Percentiles rank a stretch among this genome's conserved stretches.
Conservation (phyloP, 2,329 filamentous ascomycete genomes). For the Xylariaceae sp. region DNA sequence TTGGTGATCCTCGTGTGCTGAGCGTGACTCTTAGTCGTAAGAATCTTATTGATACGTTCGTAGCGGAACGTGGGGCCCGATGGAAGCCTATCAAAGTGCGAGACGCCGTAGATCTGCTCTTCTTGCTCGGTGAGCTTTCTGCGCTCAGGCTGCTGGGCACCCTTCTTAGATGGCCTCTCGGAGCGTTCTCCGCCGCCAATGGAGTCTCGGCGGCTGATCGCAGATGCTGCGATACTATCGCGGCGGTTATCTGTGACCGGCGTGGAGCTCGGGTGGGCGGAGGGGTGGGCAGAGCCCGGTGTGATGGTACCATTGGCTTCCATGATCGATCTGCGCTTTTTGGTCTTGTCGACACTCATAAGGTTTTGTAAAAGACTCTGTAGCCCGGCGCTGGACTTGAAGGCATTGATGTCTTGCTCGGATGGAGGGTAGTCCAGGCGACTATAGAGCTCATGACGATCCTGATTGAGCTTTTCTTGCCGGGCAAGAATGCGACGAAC, state of each 20-base stretch:
- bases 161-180: constrained; percentile 42
- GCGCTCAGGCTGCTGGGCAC: constrained; percentile 44
- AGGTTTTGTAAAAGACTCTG: constrained; percentile 75
- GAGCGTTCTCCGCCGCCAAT: constrained; percentile 32
- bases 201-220: constrained; percentile 36
- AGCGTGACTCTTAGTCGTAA: constrained; percentile 67
- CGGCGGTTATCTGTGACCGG: constrained; percentile 38
- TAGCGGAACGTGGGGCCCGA: constrained; percentile 87
- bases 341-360: constrained; percentile 74
- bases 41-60: constrained; percentile 70
- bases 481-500: constrained; percentile 85
- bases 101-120: constrained; percentile 74
- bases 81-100: constrained; percentile 75
- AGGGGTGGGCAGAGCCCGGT: constrained; percentile 27
- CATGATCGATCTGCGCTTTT: constrained; percentile 70
- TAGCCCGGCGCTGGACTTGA: constrained; percentile 74
- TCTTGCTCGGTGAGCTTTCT: constrained; percentile 68
- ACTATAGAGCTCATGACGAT: constrained; percentile 78
- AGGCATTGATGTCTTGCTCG: constrained; percentile 64
- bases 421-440: constrained; percentile 73
- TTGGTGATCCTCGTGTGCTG: constrained; percentile 70
- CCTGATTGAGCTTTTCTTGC: constrained; percentile 77
- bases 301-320: constrained; percentile 49
- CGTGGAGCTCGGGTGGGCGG: constrained; percentile 24
- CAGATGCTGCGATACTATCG: constrained; percentile 45